Percentiles rank a stretch among this genome's conserved stretches.
Conservation (phyloP, 208 protist genomes). For the Acanthamoeba sp. region DNA sequence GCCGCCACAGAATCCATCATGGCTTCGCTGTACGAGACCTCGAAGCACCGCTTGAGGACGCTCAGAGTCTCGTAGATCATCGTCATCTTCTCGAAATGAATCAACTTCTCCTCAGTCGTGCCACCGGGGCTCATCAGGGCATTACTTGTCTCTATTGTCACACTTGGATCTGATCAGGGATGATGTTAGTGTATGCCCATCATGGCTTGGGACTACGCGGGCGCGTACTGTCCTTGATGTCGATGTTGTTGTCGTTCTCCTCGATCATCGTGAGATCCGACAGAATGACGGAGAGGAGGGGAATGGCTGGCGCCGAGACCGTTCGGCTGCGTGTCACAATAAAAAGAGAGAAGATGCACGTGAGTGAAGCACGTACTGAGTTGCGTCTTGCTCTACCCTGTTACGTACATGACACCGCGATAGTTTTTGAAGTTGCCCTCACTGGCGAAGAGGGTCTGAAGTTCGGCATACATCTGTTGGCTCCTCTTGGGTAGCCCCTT, state of each 20-base stretch:
- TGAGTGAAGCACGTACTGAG: not conserved
- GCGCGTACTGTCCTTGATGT: not conserved
- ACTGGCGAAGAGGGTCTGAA: conserved; percentile 5
- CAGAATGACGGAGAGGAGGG: conserved; percentile 62
- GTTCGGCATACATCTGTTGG: conserved; percentile 58
- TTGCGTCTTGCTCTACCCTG: too few relatives aligned
- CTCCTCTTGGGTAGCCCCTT: conserved; percentile 35
- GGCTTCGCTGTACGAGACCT: not conserved
- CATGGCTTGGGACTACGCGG: not conserved
- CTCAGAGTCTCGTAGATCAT: conserved; percentile 73
- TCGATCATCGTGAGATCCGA: conserved; percentile 76
- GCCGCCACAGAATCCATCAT: not conserved
- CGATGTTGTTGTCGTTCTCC: conserved; percentile 71
- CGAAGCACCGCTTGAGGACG: conserved; percentile 61
- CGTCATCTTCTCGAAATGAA: conserved; percentile 76
- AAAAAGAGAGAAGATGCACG: not conserved
- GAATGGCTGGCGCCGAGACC: conserved; percentile 47
- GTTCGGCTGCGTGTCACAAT: not conserved
- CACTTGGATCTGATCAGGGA: not conserved
- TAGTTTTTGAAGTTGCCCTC: conserved; percentile 72
- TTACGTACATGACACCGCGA: conserved; percentile 17
- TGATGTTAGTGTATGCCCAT: not conserved
- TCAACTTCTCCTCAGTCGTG: conserved; percentile 50
- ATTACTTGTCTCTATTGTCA: not conserved
- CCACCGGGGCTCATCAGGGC: too few relatives aligned